Conservation (phyloP, 108 stramenopile genomes). For the Skeletonema tropicum region DNA sequence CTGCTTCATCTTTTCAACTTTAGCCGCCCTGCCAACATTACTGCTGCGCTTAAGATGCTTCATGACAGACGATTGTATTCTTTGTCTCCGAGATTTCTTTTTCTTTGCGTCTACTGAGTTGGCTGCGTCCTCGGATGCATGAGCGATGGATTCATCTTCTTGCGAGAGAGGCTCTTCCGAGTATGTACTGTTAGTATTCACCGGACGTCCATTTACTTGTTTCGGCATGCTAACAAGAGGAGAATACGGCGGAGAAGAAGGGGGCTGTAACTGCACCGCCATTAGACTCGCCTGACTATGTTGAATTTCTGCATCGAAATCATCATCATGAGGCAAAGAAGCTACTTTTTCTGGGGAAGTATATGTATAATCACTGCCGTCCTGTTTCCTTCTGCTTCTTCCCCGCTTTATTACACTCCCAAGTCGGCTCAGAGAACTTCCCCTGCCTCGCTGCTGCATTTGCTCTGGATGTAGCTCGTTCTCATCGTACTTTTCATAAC, state of each 20-base stretch:
- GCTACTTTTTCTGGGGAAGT: neutral
- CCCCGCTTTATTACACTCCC: neutral
- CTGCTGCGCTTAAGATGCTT: neutral
- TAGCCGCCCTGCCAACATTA: neutral
- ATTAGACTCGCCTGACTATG: neutral
- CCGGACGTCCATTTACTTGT: neutral
- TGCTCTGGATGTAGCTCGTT: neutral
- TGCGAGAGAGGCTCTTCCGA: neutral
- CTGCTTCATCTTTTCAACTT: neutral
- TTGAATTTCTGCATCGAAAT: neutral
- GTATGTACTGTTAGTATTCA: neutral
- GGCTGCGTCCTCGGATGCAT: neutral
- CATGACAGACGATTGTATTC: neutral
- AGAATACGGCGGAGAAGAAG: neutral
- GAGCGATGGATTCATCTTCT: neutral
- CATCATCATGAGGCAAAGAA: neutral
- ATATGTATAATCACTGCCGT: neutral
- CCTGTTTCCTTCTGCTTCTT: neutral
- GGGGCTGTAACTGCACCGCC: neutral
- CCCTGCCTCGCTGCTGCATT: neutral
- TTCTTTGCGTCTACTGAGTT: neutral
- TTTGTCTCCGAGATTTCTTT: constrained; percentile 5
- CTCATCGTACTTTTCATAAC: neutral
- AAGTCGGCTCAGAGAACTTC: neutral
- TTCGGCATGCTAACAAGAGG: constrained; percentile 2